Evolutionary conservation across 1,284 basidiomycete genomes (phyloP), one percentile per base, ranked within the genome.

Genomic region (Ceratobasidium sp.): DNA sequence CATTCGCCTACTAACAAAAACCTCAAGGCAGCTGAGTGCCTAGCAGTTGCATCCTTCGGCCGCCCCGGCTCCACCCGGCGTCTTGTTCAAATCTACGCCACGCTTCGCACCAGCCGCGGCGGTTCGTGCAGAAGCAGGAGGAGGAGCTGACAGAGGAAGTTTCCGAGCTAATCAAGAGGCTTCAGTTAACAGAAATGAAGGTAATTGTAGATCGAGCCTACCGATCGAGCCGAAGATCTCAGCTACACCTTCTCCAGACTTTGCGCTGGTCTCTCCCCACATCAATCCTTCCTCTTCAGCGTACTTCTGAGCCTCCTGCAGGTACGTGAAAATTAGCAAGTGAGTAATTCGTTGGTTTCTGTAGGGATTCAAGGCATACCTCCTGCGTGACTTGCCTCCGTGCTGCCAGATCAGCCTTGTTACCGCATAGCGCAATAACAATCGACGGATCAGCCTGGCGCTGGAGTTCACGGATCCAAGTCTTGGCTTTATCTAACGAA

Each of bases 391-490:
- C 75, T 47, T 82, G 81, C 49, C 95, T 89, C 75, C 92, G 88
- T 9, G 89, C 90, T 46, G 89, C 87, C 59, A 98, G 84, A 82
- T 98, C 96, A 16, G 89, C 83, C 85, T 98, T 98, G 87, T 98
- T 98, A 67, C 96, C 96, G 73, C 96, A 97, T 30, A 98, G 88
- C 54, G 96, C 94, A 80, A 98, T 96, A 77, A 96, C 90, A 84
- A 98, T 98, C 69, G 93, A 94, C 30, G 96, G 95, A 81, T 98
- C 97, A 52, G 96, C 96, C 84, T 98, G 96, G 73, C 96, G 93
- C 81, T 98, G 95, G 11, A 98, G 89, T 82, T 98, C 96, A 74
- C 93, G 89, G 78, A 98, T 97, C 96, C 96, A 98, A 77, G 92
- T 91, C 79, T 94, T 93, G 55, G 96, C 96, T 83, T 98, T 98